These are phyloP conservation scores for Apiotrichum porosum DNA, from an alignment of 1,284 basidiomycete species.

Conservation along the genomic window DNA sequence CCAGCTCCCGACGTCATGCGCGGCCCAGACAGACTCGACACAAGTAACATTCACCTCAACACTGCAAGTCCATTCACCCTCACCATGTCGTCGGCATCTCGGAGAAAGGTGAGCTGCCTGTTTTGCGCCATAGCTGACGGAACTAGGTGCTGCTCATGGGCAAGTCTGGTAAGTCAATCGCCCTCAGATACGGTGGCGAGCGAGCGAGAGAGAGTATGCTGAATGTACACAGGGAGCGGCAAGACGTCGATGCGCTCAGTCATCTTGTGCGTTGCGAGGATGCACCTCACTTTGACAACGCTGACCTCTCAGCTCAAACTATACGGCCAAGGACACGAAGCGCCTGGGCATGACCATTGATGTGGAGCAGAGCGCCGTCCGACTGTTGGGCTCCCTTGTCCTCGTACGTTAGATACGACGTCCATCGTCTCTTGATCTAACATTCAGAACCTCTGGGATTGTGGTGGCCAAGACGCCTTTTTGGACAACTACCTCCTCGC, in stretches of 20 bases:
- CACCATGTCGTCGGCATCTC: constrained; percentile 35
- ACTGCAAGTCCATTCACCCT: constrained; percentile 5
- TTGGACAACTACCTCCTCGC: constrained; percentile 92
- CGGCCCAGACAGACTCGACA: too few relatives aligned
- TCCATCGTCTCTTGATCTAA: constrained; percentile 22
- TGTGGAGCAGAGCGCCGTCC: constrained; percentile 94
- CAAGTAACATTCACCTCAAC: background rate
- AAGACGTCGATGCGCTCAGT: constrained; percentile 97
- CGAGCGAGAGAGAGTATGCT: too few relatives aligned
- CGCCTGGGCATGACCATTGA: constrained; percentile 94
- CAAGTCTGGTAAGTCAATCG: constrained; percentile 59
- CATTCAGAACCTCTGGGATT: constrained; percentile 86
- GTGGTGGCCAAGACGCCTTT: constrained; percentile 95
- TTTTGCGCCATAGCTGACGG: too few relatives aligned
- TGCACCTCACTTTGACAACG: background rate
- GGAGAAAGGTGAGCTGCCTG: constrained; percentile 30
- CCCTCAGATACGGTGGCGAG: background rate
- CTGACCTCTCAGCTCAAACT: constrained; percentile 67
- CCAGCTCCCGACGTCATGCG: background rate
- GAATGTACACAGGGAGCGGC: constrained; percentile 52
- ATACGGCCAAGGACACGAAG: constrained; percentile 80
- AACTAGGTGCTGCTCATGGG: constrained; percentile 84
- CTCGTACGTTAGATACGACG: constrained; percentile 24
- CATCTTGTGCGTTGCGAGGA: constrained; percentile 71
- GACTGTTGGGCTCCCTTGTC: constrained; percentile 69